Evolutionary conservation across 1,284 basidiomycete genomes (phyloP), one percentile per base, ranked within the genome.

Genomic region (Microbotryum lychnidis-dioicae): DNA sequence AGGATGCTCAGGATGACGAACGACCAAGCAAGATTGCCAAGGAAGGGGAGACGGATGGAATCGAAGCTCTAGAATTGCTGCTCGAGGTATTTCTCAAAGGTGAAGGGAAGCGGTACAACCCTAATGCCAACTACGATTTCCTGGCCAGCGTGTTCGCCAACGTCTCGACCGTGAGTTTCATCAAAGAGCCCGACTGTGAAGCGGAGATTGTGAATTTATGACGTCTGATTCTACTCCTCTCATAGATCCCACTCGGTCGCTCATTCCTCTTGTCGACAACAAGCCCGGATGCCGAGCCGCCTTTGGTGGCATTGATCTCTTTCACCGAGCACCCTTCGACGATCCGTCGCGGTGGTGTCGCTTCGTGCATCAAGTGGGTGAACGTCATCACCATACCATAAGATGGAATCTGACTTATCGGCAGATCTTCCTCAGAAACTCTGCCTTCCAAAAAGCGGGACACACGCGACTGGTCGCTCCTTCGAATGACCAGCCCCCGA

Each of bases 121-220:
- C 72, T 56, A 74, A 75, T 62, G 73, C 72, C 6, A 72, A 62
- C 80, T 93, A 42, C 58, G 87, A 96, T 76, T 97, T 96, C 76
- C 78, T 96, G 20, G 84, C 91, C 0, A 90, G 86, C 62, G 91
- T 94, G 5, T 93, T 96, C 73, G 91, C 91, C 18, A 96, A 97
- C 74, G 76, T 94, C 56, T 87, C 83, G 50, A 82, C 84, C 70
- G 91, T 91, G 71, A 69, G 83, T 78, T 47, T 46, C 33, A 58
- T 51, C 10, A 31, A 9, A 31, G 37, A 42, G 12, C 12, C 16
- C 37, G 37, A 12, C 37, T 46, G 49, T n/a, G 45, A 33, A 16
- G 54, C 44, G 20, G 54, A 46, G 7, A 25, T 20, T 10, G 57
- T 54, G 31, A 54, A 54, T 16, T 46, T 58, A 25, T 31, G 45